Evolutionary conservation across 1,284 basidiomycete genomes (phyloP).

Genomic region (Phlebopus sp.): DNA sequence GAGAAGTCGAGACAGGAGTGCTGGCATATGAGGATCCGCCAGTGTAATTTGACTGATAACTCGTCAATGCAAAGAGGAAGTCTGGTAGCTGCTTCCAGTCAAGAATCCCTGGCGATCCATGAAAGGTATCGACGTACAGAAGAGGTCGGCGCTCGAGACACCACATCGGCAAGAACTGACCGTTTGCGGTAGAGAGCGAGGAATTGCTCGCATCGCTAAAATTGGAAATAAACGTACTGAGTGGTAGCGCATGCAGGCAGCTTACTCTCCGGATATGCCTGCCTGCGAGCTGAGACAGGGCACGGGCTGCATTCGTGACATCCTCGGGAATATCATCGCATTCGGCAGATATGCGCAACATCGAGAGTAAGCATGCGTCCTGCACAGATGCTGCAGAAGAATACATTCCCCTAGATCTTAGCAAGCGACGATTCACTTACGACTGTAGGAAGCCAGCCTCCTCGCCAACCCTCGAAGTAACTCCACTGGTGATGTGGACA

Average conservation of each 20-base stretch:
- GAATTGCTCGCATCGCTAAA: constrained; percentile 68
- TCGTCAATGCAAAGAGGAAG: constrained; percentile 51
- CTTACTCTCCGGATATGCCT: constrained; percentile 56
- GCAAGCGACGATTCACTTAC: constrained; percentile 38
- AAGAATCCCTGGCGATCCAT: constrained; percentile 1
- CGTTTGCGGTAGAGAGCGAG: constrained; percentile 44
- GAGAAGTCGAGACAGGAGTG: constrained; percentile 20
- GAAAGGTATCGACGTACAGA: constrained; percentile 40
- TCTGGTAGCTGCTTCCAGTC: constrained; percentile 58
- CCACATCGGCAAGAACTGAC: constrained; percentile 41
- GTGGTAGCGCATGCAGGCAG: constrained; percentile 7
- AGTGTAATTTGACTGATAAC: constrained; percentile 29
- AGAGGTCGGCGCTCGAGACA: constrained; percentile 45
- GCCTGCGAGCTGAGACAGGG: constrained; percentile 42
- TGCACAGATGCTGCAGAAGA: constrained; percentile 55
- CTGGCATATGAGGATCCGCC: constrained; percentile 9
- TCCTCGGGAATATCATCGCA: constrained; percentile 52
- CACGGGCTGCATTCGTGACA: constrained; percentile 41
- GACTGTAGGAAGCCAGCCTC: constrained; percentile 42
- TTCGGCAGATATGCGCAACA: constrained; percentile 60
- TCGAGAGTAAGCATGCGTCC: constrained; percentile 64
- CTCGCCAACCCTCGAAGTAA: constrained; percentile 51
- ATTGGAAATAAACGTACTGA: constrained; percentile 8
- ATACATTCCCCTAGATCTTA: constrained; percentile 2
- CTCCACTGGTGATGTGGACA: constrained; percentile 49